Conservation (phyloP, 78 protist species). For the Guillardia theta region DNA sequence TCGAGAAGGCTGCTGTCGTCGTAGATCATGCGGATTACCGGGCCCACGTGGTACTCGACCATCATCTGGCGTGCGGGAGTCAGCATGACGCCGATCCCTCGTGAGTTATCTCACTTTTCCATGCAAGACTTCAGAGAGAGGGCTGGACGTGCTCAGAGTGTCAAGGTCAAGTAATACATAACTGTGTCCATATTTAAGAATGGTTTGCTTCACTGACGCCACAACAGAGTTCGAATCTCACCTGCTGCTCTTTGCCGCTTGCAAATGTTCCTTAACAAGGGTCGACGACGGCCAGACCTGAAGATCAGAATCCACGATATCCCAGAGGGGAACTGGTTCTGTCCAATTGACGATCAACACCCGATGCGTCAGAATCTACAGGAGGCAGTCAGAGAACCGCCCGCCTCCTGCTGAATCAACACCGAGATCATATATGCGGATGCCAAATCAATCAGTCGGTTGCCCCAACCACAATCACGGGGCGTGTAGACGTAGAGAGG, state of each 20-base stretch:
- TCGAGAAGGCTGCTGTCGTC: not conserved
- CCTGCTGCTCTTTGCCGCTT: not conserved
- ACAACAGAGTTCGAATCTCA: too few relatives aligned
- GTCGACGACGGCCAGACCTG: not conserved
- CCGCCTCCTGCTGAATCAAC: not conserved
- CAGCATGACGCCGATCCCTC: too few relatives aligned
- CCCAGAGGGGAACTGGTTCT: not conserved
- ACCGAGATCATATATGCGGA: not conserved
- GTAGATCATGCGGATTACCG: not conserved
- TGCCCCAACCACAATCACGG: slow-evolving; percentile 13
- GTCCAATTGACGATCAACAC: not conserved
- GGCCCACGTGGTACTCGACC: slow-evolving; percentile 23
- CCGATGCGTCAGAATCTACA: not conserved
- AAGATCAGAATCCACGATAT: not conserved
- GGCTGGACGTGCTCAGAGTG: not conserved
- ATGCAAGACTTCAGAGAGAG: not conserved
- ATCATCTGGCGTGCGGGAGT: not conserved
- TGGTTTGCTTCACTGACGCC: too few relatives aligned
- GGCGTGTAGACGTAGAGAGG: not conserved
- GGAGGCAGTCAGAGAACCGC: not conserved
- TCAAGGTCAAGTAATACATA: not conserved
- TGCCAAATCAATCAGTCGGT: not conserved
- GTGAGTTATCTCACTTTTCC: too few relatives aligned
- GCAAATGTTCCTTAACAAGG: not conserved
- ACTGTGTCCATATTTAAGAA: not conserved